Base-by-base conservation (phyloP, 768 basidiomycete genomes). In the Lactarius quietus region DNA sequence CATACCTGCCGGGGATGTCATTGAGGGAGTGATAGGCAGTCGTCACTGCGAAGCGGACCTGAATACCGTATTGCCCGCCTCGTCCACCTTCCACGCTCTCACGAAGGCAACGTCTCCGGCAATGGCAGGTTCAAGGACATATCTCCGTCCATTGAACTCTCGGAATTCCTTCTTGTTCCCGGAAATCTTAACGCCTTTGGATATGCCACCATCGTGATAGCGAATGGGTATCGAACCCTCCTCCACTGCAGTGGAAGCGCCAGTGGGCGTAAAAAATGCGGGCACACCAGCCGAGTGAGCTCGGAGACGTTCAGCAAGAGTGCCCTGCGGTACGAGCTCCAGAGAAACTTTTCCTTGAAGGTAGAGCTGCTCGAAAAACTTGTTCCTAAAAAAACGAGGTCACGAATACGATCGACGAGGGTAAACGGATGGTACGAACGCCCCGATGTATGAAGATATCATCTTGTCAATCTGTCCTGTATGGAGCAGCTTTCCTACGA, bases 221-320 rank as follows among this genome's bases (percentile, higher is more conserved):
- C 87, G 83, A 69, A 89, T 82, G 31, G 93, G 90, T 71, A 95
- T 92, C 4, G 82, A 75, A 1, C 93, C 93, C 55, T 86, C 78
- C 74, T 95, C 90, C 3, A 93, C 84, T 3, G 91, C 91, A 23
- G 93, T 95, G 26, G 83, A 84, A 9, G 92, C 91, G 18, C 95
- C 94, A 0, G 93, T 94, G 18, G 93, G 94, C 6, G 92, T 96
- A 76, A 81, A 95, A 80, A 97, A 94, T n/a, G 89, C 93, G 20
- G 94, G 93, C 65, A 94, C 93, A 58, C 94, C 94, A 14, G 92
- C 90, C 10, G 92, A 93, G 63, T 92, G 90, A 8, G 94, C 90
- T 39, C 93, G 88, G 66, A 95, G 81, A 64, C 93, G 88, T 73
- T 95, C 94, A 18, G 89, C 86, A 52, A 97, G 85, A 17, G 93